Conservation (phyloP, 1,139 yeast species). For the Lodderomyces margitis region DNA sequence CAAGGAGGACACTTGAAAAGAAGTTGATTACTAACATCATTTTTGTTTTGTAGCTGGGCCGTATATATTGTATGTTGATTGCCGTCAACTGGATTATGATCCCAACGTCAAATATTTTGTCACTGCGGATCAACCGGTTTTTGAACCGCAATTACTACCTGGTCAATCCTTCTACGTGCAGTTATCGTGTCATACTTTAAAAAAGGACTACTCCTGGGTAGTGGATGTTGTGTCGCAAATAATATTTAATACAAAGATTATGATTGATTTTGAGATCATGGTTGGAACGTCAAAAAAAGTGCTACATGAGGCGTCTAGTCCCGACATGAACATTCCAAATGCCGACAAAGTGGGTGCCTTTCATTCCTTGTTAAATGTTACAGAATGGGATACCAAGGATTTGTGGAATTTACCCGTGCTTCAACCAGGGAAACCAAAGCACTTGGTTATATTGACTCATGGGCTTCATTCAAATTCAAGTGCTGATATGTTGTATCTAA, state of each 20-base stretch:
- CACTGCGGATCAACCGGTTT: constrained; percentile 68
- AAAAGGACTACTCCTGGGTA: constrained; percentile 62
- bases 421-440: constrained; percentile 49
- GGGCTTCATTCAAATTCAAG: constrained; percentile 90
- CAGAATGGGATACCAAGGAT: constrained; percentile 61
- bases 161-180: constrained; percentile 57
- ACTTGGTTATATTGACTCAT: constrained; percentile 79
- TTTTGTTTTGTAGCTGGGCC: constrained; percentile 61
- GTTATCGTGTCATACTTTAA: constrained; percentile 38
- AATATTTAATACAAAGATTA: constrained; percentile 68
- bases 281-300: constrained; percentile 52
- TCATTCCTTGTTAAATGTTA: constrained; percentile 34
- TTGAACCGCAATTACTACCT: constrained; percentile 66
- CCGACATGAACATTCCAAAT: constrained; percentile 23
- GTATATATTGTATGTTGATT: constrained; percentile 80
- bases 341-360: constrained; percentile 32
- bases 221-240: constrained; percentile 87
- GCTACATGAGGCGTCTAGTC: constrained; percentile 35
- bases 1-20: background rate
- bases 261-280: constrained; percentile 65
- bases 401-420: constrained; percentile 67
- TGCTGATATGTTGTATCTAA: constrained; percentile 83
- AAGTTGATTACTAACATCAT: background rate
- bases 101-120: constrained; percentile 52
- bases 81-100: constrained; percentile 62